Base-by-base conservation (phyloP, 805 yeast species). In the Spathaspora hagerdaliae region DNA sequence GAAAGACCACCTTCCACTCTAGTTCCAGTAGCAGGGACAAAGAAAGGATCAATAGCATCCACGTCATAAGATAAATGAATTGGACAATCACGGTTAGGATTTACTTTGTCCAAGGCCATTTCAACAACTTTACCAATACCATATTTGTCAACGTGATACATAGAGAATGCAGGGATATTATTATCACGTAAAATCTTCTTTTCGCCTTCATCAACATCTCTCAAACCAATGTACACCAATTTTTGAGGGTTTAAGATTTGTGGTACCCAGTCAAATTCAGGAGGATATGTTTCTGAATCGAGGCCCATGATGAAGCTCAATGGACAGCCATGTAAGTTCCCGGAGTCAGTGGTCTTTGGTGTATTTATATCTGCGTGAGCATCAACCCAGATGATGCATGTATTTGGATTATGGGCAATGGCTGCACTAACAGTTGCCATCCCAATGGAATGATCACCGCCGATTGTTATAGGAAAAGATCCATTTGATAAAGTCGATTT, bases 351-450 rank as follows among this genome's bases (percentile, higher is more conserved):
- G 7, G 89, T 81, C 32, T 74, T 73, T 9, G 96, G 87, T 1
- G 97, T 85, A 73, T 94, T 94, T 62, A 94, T 85, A 64, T 92
- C 99, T 14, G 98, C 97, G 64, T 92, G 99, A 0, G 99, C 99
- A 67, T 92, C 99, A 56, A 92, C 85, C 99, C 99, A 92, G 51
- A 92, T 63, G 35, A 92, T 74, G 58, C 96, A 90, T 27, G 96
- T 89, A 55, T 91, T 89, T 14, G 97, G 96, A 62, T 85, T 74
- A 52, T 79, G 77, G 13, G 79, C 80, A 51, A 89, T 74, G 31
- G 91, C 87, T 2, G 95, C 98, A 29, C 88, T 75, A 32, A 92
- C 85, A 8, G 97, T 90, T 41, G 96, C 96, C 57, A 92, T 89
- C 42, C 96, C 98, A 53, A 92, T 85, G 7, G 97, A 89, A 64